Conservation (phyloP, 768 basidiomycete genomes). For the Cytidiella melzeri region DNA sequence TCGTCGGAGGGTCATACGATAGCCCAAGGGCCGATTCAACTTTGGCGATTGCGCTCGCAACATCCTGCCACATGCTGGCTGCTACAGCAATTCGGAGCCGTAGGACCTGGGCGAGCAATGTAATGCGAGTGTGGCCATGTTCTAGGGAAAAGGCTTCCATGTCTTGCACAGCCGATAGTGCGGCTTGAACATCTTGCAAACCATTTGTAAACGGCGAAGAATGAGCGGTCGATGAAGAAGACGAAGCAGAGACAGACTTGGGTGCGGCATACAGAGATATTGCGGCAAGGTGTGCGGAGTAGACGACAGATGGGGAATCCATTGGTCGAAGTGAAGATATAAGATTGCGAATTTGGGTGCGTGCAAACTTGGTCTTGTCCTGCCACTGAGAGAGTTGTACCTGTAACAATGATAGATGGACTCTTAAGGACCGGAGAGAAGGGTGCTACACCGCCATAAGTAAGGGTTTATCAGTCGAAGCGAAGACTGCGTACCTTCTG, state of each 20-base stretch:
- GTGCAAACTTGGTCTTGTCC: slow-evolving; percentile 54
- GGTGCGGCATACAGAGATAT: slow-evolving; percentile 40
- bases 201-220: slow-evolving; percentile 10
- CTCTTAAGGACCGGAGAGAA: slow-evolving; percentile 52
- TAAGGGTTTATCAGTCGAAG: slow-evolving; percentile 6
- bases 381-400: slow-evolving; percentile 49
- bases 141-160: slow-evolving; percentile 27
- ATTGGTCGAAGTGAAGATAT: slow-evolving; percentile 38
- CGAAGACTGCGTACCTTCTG: slow-evolving; percentile 45
- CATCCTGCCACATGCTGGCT: slow-evolving; percentile 47
- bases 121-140: slow-evolving; percentile 36
- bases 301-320: slow-evolving; percentile 48
- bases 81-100: slow-evolving; percentile 52
- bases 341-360: slow-evolving; percentile 50
- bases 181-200: slow-evolving; percentile 25
- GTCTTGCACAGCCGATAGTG: slow-evolving; percentile 25
- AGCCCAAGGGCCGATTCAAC: slow-evolving; percentile 49
- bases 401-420: slow-evolving; percentile 55
- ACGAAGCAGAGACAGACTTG: slow-evolving; percentile 16
- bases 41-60: slow-evolving; percentile 39
- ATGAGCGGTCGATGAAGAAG: not conserved
- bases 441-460: slow-evolving; percentile 43
- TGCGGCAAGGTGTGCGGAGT: slow-evolving; percentile 49
- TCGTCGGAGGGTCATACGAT: slow-evolving; percentile 20
- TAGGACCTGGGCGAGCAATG: slow-evolving; percentile 46